These are phyloP conservation scores for Glycyrrhiza uralensis DNA, from an alignment of 306 rosid species.

Conservation along the genomic window DNA sequence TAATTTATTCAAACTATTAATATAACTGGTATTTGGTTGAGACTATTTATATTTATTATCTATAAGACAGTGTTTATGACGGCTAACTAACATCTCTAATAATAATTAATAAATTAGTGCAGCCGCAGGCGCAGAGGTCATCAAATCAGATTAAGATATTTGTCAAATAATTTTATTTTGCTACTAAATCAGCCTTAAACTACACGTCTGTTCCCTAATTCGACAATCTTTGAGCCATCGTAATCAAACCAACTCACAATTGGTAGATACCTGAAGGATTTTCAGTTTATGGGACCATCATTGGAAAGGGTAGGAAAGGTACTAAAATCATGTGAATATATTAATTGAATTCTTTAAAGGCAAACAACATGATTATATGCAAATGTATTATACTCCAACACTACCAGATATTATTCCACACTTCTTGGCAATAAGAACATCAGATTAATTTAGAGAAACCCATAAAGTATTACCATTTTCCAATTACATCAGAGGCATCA, in stretches of 20 bases:
- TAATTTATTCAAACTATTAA: background rate
- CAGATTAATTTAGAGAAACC: background rate
- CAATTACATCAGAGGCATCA: background rate
- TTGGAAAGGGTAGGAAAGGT: background rate
- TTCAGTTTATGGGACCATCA: background rate
- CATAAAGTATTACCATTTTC: background rate
- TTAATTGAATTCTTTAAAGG: background rate
- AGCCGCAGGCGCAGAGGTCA: background rate
- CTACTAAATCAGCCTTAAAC: conserved; percentile 2
- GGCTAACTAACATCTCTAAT: background rate
- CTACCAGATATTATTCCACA: background rate
- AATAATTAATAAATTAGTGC: background rate
- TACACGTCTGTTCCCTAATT: conserved; percentile 4
- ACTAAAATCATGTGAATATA: background rate
- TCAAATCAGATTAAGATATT: background rate
- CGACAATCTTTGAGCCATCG: background rate
- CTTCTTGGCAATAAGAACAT: background rate
- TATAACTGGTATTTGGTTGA: background rate
- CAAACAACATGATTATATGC: background rate
- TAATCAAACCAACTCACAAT: conserved; percentile 10
- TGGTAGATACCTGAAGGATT: background rate
- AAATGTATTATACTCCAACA: background rate
- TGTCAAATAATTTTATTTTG: background rate
- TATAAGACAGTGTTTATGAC: background rate
- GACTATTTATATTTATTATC: background rate